Conservation (phyloP, 2,329 filamentous ascomycete species). For the Paraphaeosphaeria minitans region DNA sequence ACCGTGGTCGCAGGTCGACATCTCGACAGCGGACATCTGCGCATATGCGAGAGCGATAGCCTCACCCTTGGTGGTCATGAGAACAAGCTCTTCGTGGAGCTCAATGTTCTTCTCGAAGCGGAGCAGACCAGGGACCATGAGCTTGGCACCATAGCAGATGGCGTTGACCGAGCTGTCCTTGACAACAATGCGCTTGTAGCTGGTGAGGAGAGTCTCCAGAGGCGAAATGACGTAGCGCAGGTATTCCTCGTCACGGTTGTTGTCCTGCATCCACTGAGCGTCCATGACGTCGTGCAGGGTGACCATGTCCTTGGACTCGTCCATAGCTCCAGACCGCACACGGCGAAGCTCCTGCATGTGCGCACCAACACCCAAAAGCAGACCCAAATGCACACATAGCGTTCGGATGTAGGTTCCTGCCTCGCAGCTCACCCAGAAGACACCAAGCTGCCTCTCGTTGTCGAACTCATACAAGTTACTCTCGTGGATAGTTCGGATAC, state of each 20-base stretch:
- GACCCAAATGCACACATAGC: conserved; percentile 89
- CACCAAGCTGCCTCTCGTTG: conserved; percentile 94
- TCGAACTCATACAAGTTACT: conserved; percentile 96
- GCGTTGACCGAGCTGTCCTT: conserved; percentile 97
- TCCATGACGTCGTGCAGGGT: conserved; percentile 95
- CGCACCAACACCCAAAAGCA: conserved; percentile 79
- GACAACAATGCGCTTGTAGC: conserved; percentile 96
- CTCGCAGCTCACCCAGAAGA: conserved; percentile 99
- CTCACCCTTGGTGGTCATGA: conserved; percentile 99
- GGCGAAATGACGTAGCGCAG: conserved; percentile 89
- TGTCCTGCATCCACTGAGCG: conserved; percentile 95
- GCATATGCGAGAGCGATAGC: conserved; percentile 95
- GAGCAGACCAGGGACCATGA: conserved; percentile 96
- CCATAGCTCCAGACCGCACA: conserved; percentile 93
- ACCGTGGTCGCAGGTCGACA: conserved; percentile 95
- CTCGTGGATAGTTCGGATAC: conserved; percentile 97
- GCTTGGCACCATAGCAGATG: conserved; percentile 97
- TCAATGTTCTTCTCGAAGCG: conserved; percentile 93
- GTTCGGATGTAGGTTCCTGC: conserved; percentile 99
- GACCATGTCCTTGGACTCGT: conserved; percentile 85
- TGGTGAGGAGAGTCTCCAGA: conserved; percentile 86
- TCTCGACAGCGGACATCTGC: conserved; percentile 97
- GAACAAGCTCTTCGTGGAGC: conserved; percentile 91
- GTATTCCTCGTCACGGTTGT: conserved; percentile 91
- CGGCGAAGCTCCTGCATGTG: conserved; percentile 98